These are phyloP conservation scores for Thymus quinquecostatus DNA, from an alignment of 257 asterid species.

Conservation along the genomic window DNA sequence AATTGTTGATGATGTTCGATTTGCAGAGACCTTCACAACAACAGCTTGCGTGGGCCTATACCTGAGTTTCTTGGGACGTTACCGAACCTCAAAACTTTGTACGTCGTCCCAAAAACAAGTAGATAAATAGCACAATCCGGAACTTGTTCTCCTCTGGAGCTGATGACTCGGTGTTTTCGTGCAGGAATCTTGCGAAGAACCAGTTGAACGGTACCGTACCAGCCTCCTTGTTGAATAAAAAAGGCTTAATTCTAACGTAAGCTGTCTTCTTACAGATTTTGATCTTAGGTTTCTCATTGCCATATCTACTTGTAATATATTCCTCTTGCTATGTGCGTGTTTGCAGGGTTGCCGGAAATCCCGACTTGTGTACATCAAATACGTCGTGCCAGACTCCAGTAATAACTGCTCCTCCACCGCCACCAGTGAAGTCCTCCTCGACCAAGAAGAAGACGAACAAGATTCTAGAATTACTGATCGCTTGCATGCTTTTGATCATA, in stretches of 20 bases:
- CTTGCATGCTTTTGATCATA: not conserved
- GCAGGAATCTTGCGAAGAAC: constrained; percentile 26
- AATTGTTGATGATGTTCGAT: not conserved
- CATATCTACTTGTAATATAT: not conserved
- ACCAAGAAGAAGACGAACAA: constrained; percentile 6
- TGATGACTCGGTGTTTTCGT: not conserved
- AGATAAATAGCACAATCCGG: too few relatives aligned
- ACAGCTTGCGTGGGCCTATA: constrained; percentile 21
- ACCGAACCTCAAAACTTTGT: constrained; percentile 23
- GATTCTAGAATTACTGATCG: not conserved
- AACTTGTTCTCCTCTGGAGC: not conserved
- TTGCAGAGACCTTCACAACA: constrained; percentile 27
- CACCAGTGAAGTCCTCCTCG: not conserved
- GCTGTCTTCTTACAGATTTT: not conserved
- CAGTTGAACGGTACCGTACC: not conserved
- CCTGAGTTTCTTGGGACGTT: constrained; percentile 26
- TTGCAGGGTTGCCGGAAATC: constrained; percentile 25
- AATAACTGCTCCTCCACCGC: not conserved
- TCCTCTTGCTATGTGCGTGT: not conserved
- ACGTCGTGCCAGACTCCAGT: constrained; percentile 1
- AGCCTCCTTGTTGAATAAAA: too few relatives aligned
- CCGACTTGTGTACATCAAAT: constrained; percentile 13
- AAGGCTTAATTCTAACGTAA: not conserved
- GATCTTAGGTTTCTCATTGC: not conserved
- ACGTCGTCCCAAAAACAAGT: not conserved